Evolutionary conservation across 78 protist species (phyloP), one percentile per base, ranked within the genome.

Genomic region (Protostelium mycophagum): DNA sequence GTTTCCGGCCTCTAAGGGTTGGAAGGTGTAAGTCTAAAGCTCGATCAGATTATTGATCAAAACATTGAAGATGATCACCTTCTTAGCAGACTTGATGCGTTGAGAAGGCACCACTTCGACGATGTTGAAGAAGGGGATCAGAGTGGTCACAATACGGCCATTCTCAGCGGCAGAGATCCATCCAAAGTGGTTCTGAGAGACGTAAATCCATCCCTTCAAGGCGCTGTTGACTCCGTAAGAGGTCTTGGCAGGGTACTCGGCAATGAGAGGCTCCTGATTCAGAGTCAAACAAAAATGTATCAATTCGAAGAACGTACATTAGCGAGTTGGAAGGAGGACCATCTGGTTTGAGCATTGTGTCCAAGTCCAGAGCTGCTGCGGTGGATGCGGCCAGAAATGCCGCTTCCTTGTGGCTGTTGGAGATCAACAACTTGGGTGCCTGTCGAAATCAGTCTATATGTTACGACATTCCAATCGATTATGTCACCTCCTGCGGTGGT

Each of bases 131-230:
- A 51, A 51, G 73, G 73, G 73, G 16, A 51, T 51, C 31, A 51
- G 73, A 16, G 73, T 51, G 31, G 73, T 51, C 31, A 51, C 73
- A 16, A 51, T 16, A 16, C 73, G 73, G 73, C 16, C 16, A 16
- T 51, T 51, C 31, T 16, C 16, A 16, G 73, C 5, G 5, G 5
- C 31, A 51, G 73, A 51, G 73, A 51, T 51, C 73, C 73, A 51
- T 51, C 73, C 73, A 51, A 51, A 51, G 73, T 51, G 73, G 73
- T 51, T 51, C 73, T 51, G 73, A 51, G 73, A 51, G 73, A 51
- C 73, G 73, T 51, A 51, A 16, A 51, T 51, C 73, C 73, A 51
- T 51, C 73, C 73, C 16, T 16, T 16, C 73, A 51, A 16, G 31
- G 5, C 16, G 73, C 73, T 51, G 73, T 51, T 51, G 73, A 51